These are phyloP conservation scores for Cenchrus americanus DNA, from an alignment of 176 grass and related monocot species.

Conservation along the genomic window DNA sequence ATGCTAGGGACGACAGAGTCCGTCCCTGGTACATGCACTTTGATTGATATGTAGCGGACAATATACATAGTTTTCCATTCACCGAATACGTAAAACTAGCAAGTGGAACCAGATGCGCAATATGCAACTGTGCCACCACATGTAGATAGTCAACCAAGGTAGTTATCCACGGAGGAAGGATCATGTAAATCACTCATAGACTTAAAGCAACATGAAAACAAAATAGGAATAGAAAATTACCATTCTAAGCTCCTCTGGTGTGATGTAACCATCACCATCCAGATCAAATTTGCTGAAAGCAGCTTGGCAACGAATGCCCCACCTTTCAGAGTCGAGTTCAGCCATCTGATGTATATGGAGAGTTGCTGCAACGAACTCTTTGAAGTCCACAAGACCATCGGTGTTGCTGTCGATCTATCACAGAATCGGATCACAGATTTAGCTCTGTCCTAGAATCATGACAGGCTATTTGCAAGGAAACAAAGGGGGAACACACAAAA, in stretches of 20 bases:
- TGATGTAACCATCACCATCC: conserved; percentile 95
- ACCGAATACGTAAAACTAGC: conserved; percentile 3
- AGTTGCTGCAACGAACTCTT: conserved; percentile 93
- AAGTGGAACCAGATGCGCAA: conserved; percentile 17
- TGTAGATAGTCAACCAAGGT: not conserved
- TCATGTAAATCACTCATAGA: not conserved
- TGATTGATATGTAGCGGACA: not conserved
- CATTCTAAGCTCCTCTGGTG: conserved; percentile 97
- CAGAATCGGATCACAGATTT: conserved; percentile 40
- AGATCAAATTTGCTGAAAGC: conserved; percentile 97
- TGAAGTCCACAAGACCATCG: conserved; percentile 95
- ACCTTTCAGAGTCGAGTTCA: conserved; percentile 84
- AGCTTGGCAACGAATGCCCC: conserved; percentile 80
- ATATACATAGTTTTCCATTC: not conserved
- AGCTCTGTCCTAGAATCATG: conserved; percentile 25
- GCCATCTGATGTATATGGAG: conserved; percentile 99
- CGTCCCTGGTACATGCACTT: not conserved
- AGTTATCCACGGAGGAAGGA: not conserved
- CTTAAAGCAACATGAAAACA: conserved; percentile 8
- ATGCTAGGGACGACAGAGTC: not conserved
- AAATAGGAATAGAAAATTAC: conserved; percentile 58
- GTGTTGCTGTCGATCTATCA: conserved; percentile 92
- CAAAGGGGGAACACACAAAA: not conserved
- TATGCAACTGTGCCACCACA: not conserved
- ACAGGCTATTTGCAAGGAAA: conserved; percentile 8